Percentiles rank a stretch among this genome's conserved stretches.
Evolutionary conservation across 2,329 filamentous ascomycete species (phyloP).

Genomic region (Ceratocystis lukuohia): DNA sequence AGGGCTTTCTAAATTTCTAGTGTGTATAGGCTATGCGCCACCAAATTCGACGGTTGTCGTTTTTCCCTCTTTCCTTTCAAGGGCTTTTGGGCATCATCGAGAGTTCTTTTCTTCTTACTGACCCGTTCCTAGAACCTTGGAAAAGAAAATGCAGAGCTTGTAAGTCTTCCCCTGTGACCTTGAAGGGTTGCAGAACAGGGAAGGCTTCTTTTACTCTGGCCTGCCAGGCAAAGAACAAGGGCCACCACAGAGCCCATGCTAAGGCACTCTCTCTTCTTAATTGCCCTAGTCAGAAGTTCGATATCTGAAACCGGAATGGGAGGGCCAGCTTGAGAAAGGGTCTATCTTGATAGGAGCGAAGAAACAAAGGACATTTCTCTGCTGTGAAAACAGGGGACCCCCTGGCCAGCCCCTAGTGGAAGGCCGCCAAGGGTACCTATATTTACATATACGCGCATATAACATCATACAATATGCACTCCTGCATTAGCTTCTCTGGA

Average conservation of each 20-base stretch:
- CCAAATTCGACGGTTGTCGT: neutral
- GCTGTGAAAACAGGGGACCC: too few species aligned
- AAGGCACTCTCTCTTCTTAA: neutral
- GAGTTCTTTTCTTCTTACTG: neutral
- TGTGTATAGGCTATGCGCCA: constrained; percentile 1
- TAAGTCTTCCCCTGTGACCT: too few species aligned
- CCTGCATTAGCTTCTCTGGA: constrained; percentile 2
- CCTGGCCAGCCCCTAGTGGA: neutral
- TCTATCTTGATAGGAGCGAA: neutral
- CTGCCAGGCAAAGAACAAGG: neutral
- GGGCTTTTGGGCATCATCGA: neutral
- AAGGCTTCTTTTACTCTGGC: too few species aligned
- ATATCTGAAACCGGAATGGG: constrained; percentile 2
- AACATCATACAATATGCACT: neutral
- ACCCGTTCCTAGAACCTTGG: neutral
- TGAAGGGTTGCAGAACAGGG: too few species aligned
- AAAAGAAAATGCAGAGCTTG: neutral
- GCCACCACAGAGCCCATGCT: neutral
- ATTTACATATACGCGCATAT: neutral
- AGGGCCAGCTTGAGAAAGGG: neutral
- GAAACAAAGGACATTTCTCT: neutral
- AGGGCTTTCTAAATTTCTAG: neutral
- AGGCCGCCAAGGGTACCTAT: neutral
- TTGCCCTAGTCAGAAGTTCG: neutral
- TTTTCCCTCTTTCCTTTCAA: too few species aligned